Conservation (phyloP, 495 filamentous ascomycete genomes). For the Alectoria sarmentosa region DNA sequence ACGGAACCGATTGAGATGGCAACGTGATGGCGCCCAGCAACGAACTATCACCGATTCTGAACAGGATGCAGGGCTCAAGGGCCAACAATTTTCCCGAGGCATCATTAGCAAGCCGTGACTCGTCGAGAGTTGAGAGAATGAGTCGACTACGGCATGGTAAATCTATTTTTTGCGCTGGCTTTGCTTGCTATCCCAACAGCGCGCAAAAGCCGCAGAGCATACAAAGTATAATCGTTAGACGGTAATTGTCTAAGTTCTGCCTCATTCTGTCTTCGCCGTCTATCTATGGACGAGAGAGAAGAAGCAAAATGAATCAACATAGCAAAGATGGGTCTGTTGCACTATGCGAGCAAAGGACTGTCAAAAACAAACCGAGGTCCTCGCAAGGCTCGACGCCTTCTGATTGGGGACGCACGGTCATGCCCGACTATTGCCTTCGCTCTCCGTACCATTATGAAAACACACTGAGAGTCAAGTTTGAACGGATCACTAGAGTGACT, state of each 20-base stretch:
- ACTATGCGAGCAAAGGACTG: no score
- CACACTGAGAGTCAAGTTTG: no score
- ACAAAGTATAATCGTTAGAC: not conserved
- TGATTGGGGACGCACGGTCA: no score
- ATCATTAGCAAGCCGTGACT: not conserved
- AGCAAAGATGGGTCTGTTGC: no score
- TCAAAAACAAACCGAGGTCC: no score
- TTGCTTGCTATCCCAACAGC: not conserved
- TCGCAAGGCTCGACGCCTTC: no score
- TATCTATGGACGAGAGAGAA: no score
- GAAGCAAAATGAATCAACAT: no score
- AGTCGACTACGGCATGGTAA: not conserved
- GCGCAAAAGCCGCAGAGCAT: not conserved
- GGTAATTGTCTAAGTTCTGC: not conserved
- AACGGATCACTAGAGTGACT: no score
- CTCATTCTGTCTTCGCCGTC: not conserved
- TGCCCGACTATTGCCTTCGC: no score
- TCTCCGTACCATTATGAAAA: no score
- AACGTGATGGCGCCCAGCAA: not conserved
- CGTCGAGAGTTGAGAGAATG: not conserved
- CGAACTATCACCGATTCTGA: no score
- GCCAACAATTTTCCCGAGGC: not conserved
- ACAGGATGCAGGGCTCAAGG: not conserved
- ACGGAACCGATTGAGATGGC: constrained; percentile 47
- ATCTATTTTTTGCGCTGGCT: not conserved